Percentiles rank a stretch among this genome's conserved stretches.
phyloP scores from a whole-genome alignment of 345 rosid species.

The Brassica carinata region DNA sequence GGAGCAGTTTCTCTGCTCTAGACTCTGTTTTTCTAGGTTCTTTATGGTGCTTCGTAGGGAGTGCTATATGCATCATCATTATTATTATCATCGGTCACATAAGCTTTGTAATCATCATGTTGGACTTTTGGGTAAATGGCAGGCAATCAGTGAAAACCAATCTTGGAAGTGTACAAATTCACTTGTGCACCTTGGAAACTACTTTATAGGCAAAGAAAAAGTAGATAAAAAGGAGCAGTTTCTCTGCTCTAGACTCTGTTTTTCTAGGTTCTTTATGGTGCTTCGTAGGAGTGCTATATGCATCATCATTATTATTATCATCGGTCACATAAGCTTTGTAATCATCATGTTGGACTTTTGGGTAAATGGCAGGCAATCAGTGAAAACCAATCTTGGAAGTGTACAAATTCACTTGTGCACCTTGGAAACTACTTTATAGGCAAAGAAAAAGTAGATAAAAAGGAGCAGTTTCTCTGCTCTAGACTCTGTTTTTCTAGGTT shows the following conservation, averaged over 20 bases:
- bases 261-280: conserved; percentile 15
- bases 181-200: conserved; percentile 26
- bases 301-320: conserved; percentile 11
- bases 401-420: conserved; percentile 30
- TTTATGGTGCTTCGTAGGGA: background rate
- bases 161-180: conserved; percentile 26
- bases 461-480: background rate
- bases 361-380: conserved; percentile 10
- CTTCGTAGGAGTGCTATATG: background rate
- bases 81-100: background rate
- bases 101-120: conserved; percentile 29
- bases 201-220: conserved; percentile 25
- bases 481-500: conserved; percentile 13
- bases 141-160: conserved; percentile 16
- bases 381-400: conserved; percentile 5
- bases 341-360: conserved; percentile 7
- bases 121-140: background rate
- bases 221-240: background rate
- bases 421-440: conserved; percentile 29
- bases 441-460: conserved; percentile 8
- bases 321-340: conserved; percentile 20
- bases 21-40: conserved; percentile 19
- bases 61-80: conserved; percentile 14
- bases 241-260: background rate
- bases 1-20: background rate